Conservation (phyloP, 192 early-diverging fungal species). For the Coemansia sp. region DNA sequence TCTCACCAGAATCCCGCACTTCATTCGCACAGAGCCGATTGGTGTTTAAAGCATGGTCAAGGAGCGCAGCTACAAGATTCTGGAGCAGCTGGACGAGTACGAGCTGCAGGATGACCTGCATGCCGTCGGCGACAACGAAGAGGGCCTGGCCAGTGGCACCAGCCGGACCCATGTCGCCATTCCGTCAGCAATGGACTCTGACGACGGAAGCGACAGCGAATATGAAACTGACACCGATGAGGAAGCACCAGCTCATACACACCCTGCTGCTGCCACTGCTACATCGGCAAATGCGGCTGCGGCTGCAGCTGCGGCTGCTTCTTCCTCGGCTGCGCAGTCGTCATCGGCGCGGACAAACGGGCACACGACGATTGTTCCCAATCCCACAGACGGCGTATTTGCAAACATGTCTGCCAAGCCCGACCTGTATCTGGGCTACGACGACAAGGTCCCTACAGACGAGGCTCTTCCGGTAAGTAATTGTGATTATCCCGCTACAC, state of each 20-base stretch:
- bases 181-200: conserved; percentile 39
- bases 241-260: no score
- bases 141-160: conserved; percentile 16
- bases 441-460: conserved; percentile 44
- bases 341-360: conserved; percentile 1
- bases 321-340: neutral
- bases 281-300: neutral
- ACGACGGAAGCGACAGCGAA: conserved; percentile 16
- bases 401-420: conserved; percentile 53
- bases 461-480: conserved; percentile 33
- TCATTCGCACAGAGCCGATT: no score
- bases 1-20: neutral
- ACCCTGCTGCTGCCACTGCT: no score
- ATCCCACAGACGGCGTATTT: conserved; percentile 52
- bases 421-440: conserved; percentile 43
- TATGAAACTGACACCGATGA: conserved; percentile 2
- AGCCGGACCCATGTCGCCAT: conserved; percentile 21
- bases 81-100: conserved; percentile 50
- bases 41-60: conserved; percentile 22
- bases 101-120: conserved; percentile 49
- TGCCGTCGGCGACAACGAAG: conserved; percentile 16
- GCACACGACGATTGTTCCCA: conserved; percentile 9
- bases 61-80: conserved; percentile 48
- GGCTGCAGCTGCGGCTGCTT: neutral
- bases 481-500: neutral